A percentile compares a stretch with the other conserved stretches of the same genome.
These are phyloP conservation scores for Psilocybe azurescens DNA, from an alignment of 768 basidiomycete species.

Conservation along the genomic window DNA sequence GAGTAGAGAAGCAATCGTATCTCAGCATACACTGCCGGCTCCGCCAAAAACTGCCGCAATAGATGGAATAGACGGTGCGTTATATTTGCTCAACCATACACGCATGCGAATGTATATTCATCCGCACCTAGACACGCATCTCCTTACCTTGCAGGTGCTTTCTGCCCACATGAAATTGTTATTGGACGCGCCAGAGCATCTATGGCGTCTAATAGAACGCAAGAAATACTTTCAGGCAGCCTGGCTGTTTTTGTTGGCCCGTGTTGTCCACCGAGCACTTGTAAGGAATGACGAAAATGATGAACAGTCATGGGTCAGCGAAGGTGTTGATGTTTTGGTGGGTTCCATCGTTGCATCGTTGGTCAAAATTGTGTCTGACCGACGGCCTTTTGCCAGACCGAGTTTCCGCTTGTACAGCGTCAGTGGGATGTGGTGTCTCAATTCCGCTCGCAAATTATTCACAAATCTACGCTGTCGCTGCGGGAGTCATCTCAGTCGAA, in stretches of 20 bases:
- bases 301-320: constrained; percentile 60
- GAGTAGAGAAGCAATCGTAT: constrained; percentile 56
- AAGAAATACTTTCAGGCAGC: constrained; percentile 83
- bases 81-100: background rate
- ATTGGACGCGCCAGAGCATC: constrained; percentile 88
- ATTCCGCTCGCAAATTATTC: constrained; percentile 87
- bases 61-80: constrained; percentile 50
- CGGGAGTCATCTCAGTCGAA: constrained; percentile 60
- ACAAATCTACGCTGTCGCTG: constrained; percentile 84
- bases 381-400: constrained; percentile 52
- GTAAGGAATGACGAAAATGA: constrained; percentile 67
- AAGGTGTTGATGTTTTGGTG: constrained; percentile 70
- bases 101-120: background rate
- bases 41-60: constrained; percentile 44
- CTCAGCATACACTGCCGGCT: constrained; percentile 48
- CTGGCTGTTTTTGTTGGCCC: constrained; percentile 85
- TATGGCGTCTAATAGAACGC: constrained; percentile 86
- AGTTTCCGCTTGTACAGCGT: constrained; percentile 87
- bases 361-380: background rate
- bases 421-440: constrained; percentile 93
- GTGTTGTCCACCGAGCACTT: constrained; percentile 83
- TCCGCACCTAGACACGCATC: constrained; percentile 57
- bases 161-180: constrained; percentile 93
- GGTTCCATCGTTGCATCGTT: constrained; percentile 22
- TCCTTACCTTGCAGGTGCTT: constrained; percentile 72